phyloP scores from a whole-genome alignment of 1,139 yeast species.

The Taphrina populina region DNA sequence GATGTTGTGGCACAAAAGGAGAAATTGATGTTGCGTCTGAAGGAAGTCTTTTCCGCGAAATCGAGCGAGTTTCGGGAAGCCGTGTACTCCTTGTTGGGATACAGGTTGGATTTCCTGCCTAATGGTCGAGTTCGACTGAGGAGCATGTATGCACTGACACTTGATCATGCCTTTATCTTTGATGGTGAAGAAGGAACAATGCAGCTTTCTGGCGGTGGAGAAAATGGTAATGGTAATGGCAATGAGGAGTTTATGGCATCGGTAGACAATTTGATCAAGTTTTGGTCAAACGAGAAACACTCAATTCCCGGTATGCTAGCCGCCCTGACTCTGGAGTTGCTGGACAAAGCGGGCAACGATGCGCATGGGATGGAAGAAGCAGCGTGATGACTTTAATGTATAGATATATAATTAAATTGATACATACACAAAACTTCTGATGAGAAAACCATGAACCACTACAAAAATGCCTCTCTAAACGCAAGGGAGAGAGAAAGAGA shows the following conservation, averaged over 20 bases:
- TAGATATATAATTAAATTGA: no score
- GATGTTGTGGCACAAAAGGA: constrained; percentile 54
- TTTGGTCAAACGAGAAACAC: constrained; percentile 67
- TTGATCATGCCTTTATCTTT: constrained; percentile 46
- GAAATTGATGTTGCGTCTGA: constrained; percentile 61
- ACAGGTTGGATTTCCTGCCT: constrained; percentile 66
- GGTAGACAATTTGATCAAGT: constrained; percentile 59
- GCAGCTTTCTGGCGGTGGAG: constrained; percentile 45
- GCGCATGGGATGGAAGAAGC: no score
- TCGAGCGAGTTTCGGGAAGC: constrained; percentile 72
- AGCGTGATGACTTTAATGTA: no score
- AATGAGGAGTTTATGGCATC: constrained; percentile 47
- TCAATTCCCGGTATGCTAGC: constrained; percentile 80
- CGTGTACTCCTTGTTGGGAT: constrained; percentile 70
- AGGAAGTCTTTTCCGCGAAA: constrained; percentile 57
- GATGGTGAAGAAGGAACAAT: constrained; percentile 44
- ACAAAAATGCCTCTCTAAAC: no score
- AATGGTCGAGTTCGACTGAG: constrained; percentile 66
- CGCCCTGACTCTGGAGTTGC: constrained; percentile 67
- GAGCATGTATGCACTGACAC: constrained; percentile 53
- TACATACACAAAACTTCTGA: no score
- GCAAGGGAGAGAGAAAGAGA: no score
- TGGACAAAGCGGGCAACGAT: constrained; percentile 51
- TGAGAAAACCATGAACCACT: no score
- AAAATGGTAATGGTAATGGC: constrained; percentile 36